Evolutionary conservation across 2,329 filamentous ascomycete species (phyloP).

Genomic region (Colletotrichum zoysiae): DNA sequence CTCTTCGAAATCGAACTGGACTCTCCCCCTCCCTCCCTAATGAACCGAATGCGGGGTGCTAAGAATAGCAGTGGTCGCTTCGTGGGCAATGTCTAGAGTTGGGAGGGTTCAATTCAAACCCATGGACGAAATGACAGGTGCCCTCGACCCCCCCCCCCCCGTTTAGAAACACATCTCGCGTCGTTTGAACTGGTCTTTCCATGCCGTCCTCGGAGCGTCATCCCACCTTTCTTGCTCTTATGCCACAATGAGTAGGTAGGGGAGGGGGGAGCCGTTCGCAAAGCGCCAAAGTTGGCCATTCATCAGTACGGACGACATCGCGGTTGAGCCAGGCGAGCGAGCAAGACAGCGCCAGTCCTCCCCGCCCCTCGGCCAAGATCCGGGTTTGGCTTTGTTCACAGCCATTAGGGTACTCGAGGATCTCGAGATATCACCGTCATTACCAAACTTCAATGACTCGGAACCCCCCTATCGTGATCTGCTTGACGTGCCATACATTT

Average conservation of each 20-base stretch:
- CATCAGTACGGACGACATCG: not conserved
- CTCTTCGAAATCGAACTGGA: not conserved
- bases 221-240: slow-evolving; percentile 18
- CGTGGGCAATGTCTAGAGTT: slow-evolving; percentile 3
- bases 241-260: not conserved
- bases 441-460: not conserved
- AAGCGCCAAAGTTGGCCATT: not conserved
- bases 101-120: slow-evolving; percentile 19
- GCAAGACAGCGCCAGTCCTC: too few relatives aligned
- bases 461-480: too few relatives aligned
- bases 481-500: not conserved
- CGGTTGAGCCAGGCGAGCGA: not conserved
- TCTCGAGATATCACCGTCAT: not conserved
- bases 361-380: not conserved
- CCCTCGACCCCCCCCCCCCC: not conserved
- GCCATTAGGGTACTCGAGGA: not conserved
- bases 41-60: not conserved
- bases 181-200: slow-evolving; percentile 28
- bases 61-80: slow-evolving; percentile 24
- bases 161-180: slow-evolving; percentile 13
- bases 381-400: not conserved
- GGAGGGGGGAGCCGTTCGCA: not conserved
- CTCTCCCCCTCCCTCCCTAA: not conserved
- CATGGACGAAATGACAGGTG: slow-evolving; percentile 15
- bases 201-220: slow-evolving; percentile 6